A percentile compares a stretch with the other conserved stretches of the same genome.
These are phyloP conservation scores for Cryptococcus hybrid DNA, from an alignment of 1,284 basidiomycete genomes.

Conservation along the genomic window DNA sequence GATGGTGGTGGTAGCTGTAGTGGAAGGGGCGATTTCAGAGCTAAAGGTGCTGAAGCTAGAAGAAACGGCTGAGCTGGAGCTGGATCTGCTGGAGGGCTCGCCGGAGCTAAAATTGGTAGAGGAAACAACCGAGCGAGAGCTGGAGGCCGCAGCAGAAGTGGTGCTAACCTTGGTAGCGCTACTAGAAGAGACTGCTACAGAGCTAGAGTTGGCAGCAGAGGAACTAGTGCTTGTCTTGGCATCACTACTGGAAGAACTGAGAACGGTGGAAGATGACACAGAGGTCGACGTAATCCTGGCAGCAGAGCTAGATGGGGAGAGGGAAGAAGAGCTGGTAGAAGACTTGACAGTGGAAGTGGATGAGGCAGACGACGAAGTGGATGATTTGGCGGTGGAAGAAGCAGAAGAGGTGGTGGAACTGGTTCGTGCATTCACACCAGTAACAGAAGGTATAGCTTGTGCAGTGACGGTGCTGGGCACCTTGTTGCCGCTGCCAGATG, in stretches of 20 bases:
- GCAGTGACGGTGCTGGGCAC: constrained; percentile 50
- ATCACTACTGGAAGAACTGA: neutral
- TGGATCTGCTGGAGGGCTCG: neutral
- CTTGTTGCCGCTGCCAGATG: neutral
- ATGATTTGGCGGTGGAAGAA: neutral
- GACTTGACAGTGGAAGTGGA: constrained; percentile 1
- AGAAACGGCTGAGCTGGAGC: neutral
- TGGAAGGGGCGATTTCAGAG: constrained; percentile 1
- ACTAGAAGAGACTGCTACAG: neutral
- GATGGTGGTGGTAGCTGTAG: neutral
- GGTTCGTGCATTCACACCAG: no score
- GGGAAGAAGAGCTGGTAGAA: neutral
- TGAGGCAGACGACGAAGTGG: neutral
- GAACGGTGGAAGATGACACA: neutral
- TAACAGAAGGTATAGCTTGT: constrained; percentile 14
- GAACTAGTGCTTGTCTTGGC: neutral
- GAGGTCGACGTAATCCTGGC: neutral
- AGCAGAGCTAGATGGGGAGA: neutral
- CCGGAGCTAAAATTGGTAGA: neutral
- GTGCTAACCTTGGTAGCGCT: constrained; percentile 3
- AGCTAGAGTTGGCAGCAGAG: constrained; percentile 4
- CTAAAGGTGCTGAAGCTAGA: constrained; percentile 3
- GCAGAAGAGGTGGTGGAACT: neutral
- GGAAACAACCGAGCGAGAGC: constrained; percentile 3
- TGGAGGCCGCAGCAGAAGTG: constrained; percentile 6